Evolutionary conservation across 331 rosid genomes (phyloP).

Genomic region (Malus hybrid): DNA sequence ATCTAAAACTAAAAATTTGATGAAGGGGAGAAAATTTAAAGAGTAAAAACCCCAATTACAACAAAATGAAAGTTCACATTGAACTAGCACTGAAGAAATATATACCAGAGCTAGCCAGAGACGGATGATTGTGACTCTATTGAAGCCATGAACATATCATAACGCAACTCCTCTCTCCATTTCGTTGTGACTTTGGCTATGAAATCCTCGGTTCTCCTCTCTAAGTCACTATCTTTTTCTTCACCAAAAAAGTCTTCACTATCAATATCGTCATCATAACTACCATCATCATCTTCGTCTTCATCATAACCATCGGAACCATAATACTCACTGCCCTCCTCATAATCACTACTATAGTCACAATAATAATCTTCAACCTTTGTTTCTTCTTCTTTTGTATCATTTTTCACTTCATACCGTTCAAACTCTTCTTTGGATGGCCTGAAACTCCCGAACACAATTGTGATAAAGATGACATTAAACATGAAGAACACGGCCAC

Average conservation of each 20-base stretch:
- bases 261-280: background rate
- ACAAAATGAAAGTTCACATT: background rate
- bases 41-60: background rate
- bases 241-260: background rate
- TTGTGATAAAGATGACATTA: slow-evolving; percentile 1
- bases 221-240: slow-evolving; percentile 10
- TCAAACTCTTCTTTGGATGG: slow-evolving; percentile 7
- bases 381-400: background rate
- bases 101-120: background rate
- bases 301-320: slow-evolving; percentile 11
- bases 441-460: slow-evolving; percentile 7
- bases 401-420: background rate
- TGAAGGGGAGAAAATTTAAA: background rate
- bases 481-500: slow-evolving; percentile 10
- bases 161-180: slow-evolving; percentile 24
- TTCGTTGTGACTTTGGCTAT: slow-evolving; percentile 14
- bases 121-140: background rate
- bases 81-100: background rate
- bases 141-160: slow-evolving; percentile 3
- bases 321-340: background rate
- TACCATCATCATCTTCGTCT: slow-evolving; percentile 7
- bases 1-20: background rate
- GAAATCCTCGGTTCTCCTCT: slow-evolving; percentile 23
- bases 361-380: background rate
- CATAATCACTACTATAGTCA: background rate